Base-by-base conservation (phyloP, 257 asterid species). In the Solanum tarapatanum region DNA sequence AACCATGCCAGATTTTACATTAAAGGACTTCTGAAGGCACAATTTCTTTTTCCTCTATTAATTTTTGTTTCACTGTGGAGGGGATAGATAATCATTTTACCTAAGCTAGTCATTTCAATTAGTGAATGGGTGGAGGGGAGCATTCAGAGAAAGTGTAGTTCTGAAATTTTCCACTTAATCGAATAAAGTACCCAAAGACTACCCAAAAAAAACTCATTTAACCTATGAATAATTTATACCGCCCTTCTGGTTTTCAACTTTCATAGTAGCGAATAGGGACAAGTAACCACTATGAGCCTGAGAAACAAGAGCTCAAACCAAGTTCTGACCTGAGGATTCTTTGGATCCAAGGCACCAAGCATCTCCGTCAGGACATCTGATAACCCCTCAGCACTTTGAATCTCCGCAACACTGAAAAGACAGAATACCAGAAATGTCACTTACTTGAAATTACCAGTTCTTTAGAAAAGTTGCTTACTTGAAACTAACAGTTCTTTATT, bases 341-440 rank as follows among this genome's bases (percentile, higher is more conserved):
- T 93, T 28, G 96, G 97, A 89, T 91, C 96, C 92, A 97, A 91
- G 85, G 98, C 99, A 91, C 91, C 87, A 58, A 97, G 92, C 96
- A 97, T 96, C 91, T 97, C 99, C 93, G 91, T 90, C 83, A 97
- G 91, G 82, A 97, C 96, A 82, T 94, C 98, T 23, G 93, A 92
- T 86, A 96, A 76, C 77, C 99, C 99, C 90, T 92, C 95, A 24
- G 98, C 99, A 90, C 87, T 97, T 91, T 92, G 96, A 64, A 97
- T 93, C 93, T 97, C 99, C 21, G 93, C 88, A 95, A 92, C 90
- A 91, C 99, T 96, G 90, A 87, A 89, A 80, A 80, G 39, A 80
- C 41, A 10, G 28, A 39, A 80, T 39, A 85, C 55, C 8, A 82
- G 36, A 72, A 87, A 86, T 69, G 23, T 85, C 74, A 30, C 84